These are phyloP conservation scores for Thuja plicata DNA, from an alignment of 83 land plant genomes.

Conservation along the genomic window DNA sequence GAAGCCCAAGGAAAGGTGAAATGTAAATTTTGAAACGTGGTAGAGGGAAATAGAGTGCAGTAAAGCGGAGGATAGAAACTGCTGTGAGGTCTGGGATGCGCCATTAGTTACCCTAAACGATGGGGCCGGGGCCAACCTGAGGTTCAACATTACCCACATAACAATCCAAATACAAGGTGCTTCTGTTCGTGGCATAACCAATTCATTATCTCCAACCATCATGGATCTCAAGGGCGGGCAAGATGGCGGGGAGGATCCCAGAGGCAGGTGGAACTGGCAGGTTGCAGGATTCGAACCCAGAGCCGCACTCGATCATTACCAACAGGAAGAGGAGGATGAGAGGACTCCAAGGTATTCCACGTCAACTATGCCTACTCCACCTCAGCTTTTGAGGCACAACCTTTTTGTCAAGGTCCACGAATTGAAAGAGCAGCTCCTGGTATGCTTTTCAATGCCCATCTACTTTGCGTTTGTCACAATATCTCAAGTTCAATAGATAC, in stretches of 20 bases:
- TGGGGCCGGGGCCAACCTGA: background rate
- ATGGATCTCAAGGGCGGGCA: background rate
- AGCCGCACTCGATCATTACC: background rate
- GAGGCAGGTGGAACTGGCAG: conserved; percentile 2
- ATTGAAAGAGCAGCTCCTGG: background rate
- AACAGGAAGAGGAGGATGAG: background rate
- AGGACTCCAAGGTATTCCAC: background rate
- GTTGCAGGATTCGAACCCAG: background rate
- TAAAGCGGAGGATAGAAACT: background rate
- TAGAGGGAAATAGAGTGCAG: background rate
- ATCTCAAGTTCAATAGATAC: background rate
- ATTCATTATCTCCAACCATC: background rate
- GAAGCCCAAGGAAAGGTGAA: too few relatives aligned
- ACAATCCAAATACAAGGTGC: background rate
- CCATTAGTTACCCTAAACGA: background rate
- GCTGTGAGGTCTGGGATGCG: background rate
- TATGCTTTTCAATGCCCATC: background rate
- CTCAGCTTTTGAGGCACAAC: background rate
- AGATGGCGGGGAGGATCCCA: background rate
- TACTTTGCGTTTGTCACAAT: background rate
- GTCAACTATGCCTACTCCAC: background rate
- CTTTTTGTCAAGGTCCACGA: background rate
- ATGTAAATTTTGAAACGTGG: background rate
- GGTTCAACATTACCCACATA: background rate
- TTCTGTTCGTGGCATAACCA: background rate